Base-by-base conservation (phyloP, 345 rosid genomes). In the Odontarrhena argentea region DNA sequence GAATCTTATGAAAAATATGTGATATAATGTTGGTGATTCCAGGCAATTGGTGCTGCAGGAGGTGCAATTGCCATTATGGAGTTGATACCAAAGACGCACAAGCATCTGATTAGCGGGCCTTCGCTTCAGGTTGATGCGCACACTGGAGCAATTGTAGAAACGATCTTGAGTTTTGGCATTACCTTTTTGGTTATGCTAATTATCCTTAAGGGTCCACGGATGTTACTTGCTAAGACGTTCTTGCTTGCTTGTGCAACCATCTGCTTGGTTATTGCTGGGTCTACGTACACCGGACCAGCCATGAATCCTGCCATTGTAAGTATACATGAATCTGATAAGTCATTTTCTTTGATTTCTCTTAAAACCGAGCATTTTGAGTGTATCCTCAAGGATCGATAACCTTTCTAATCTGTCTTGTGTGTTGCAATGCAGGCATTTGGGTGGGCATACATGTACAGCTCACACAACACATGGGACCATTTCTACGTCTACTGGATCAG, bases 281-380 rank as follows among this genome's bases (percentile, higher is more conserved):
- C 84, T 57, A 63, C 75, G 35, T 95, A 87, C 76, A 91, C 99
- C 0, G 99, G 99, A 30, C 98, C 98, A 56, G 86, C 98, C 74
- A 87, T 95, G 97, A 95, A 95, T 75, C 99, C 99, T 24, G 99
- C 96, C 70, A 85, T 84, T 82, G 99, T 95, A 79, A 86, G 99
- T 82, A 37, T 9, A 10, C 48, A 6, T 15, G 2, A 32, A 1
- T 32, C 1, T 32, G 36, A 24, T 67, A 3, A 46, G 34, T 65
- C 36, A 36, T 63, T 63, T 5, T 7, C 22, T 18, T 18, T 18
- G 22, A 18, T 18, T 18, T 18, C 10, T 50, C 37, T 24, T 36
- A 34, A 34, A 60, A 18, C 44, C 0, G 18, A 28, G 15, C 2
- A 36, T 24, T 36, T n/a, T 38, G 48, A 8, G 28, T 56, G 35